phyloP scores from a whole-genome alignment of 2,329 filamentous ascomycete species.

The Drechslerella dactyloides region DNA sequence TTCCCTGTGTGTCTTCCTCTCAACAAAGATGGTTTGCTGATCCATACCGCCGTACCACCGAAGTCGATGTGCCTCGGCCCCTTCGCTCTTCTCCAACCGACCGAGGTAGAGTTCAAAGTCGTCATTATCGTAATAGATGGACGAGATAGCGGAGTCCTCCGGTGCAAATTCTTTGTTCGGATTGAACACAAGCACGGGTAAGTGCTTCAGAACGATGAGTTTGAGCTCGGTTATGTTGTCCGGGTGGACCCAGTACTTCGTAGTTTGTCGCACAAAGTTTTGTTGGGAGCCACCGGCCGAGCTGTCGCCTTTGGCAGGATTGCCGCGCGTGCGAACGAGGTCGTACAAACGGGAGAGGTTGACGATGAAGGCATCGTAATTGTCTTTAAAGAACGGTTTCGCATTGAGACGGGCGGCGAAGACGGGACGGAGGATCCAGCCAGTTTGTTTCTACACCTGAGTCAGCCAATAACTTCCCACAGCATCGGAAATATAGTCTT shows the following conservation, averaged over 20 bases:
- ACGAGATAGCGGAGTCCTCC: conserved; percentile 91
- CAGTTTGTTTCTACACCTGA: conserved; percentile 78
- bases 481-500: conserved; percentile 57
- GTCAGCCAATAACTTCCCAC: conserved; percentile 14
- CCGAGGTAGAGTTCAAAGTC: conserved; percentile 95
- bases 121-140: conserved; percentile 97
- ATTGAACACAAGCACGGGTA: conserved; percentile 97
- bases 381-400: conserved; percentile 98
- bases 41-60: conserved; percentile 98
- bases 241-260: conserved; percentile 98
- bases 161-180: conserved; percentile 93
- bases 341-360: conserved; percentile 96
- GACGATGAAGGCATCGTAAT: conserved; percentile 94
- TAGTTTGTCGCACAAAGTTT: conserved; percentile 95
- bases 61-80: conserved; percentile 92
- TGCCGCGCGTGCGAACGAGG: conserved; percentile 87
- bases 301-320: conserved; percentile 89
- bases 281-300: conserved; percentile 89
- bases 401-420: conserved; percentile 93
- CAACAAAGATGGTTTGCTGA: conserved; percentile 91
- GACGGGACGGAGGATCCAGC: conserved; percentile 91
- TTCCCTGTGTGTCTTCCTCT: conserved; percentile 96
- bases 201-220: conserved; percentile 95
- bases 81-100: conserved; percentile 95
- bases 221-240: conserved; percentile 99